These are phyloP conservation scores for Punctularia strigosozonata DNA, from an alignment of 768 basidiomycete species.

Conservation along the genomic window DNA sequence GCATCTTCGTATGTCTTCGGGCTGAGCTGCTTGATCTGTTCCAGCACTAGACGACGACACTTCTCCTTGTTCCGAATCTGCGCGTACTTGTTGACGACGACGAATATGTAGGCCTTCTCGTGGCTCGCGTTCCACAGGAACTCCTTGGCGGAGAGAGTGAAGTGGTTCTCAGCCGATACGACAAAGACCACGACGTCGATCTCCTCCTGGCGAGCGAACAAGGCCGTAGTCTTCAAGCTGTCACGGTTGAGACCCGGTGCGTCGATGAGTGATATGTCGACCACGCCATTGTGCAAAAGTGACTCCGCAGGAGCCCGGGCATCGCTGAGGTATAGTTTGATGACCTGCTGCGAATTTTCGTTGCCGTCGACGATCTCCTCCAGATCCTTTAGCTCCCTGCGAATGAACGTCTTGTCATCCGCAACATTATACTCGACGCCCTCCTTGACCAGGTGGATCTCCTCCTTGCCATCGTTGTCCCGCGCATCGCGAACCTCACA, in stretches of 20 bases:
- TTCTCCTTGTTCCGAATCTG: conserved; percentile 93
- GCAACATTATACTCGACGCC: conserved; percentile 52
- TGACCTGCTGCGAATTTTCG: conserved; percentile 54
- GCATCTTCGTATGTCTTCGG: conserved; percentile 89
- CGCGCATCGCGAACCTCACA: conserved; percentile 91
- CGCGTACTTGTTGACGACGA: conserved; percentile 97
- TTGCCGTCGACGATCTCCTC: conserved; percentile 71
- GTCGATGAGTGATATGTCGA: conserved; percentile 97
- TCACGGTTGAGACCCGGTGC: conserved; percentile 97
- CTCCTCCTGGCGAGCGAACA: conserved; percentile 93
- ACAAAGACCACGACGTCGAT: conserved; percentile 99
- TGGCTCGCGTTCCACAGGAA: conserved; percentile 88
- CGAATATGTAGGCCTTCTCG: conserved; percentile 96
- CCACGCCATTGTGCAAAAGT: conserved; percentile 87
- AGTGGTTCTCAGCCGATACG: conserved; percentile 96
- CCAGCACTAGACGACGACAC: conserved; percentile 77
- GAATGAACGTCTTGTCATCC: conserved; percentile 70
- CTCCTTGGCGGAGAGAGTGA: conserved; percentile 90
- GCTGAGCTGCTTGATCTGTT: conserved; percentile 88
- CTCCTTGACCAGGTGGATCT: conserved; percentile 74
- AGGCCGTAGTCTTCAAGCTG: conserved; percentile 84
- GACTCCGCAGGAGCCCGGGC: conserved; percentile 68
- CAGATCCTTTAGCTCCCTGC: conserved; percentile 53
- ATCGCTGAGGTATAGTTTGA: conserved; percentile 87
- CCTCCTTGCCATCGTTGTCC: conserved; percentile 70